These are phyloP conservation scores for Scheffersomyces stipitis DNA, from an alignment of 805 yeast genomes.

Conservation along the genomic window DNA sequence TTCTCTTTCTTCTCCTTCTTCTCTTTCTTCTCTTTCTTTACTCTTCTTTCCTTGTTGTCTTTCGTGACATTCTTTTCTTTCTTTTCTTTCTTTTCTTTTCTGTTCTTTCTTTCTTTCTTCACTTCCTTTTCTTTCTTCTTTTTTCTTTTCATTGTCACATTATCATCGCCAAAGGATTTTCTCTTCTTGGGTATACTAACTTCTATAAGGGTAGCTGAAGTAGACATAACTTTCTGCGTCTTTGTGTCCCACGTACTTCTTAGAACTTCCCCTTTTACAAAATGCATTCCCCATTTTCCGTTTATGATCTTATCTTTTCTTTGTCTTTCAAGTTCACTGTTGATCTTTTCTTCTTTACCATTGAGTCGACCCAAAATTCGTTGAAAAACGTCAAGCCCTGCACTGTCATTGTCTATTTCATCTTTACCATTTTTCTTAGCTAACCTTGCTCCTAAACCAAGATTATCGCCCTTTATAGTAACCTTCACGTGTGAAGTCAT, in stretches of 20 bases:
- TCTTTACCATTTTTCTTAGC: conserved; percentile 56
- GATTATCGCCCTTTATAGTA: conserved; percentile 72
- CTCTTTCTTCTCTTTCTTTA: conserved; percentile 22
- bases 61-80: conserved; percentile 15
- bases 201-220: neutral
- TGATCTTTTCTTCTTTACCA: conserved; percentile 73
- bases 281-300: conserved; percentile 86
- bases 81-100: conserved; percentile 19
- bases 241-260: conserved; percentile 81
- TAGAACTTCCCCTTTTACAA: conserved; percentile 81
- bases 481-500: conserved; percentile 83
- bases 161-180: conserved; percentile 15
- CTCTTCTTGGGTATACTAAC: conserved; percentile 12
- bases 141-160: conserved; percentile 17
- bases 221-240: conserved; percentile 22
- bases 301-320: conserved; percentile 68
- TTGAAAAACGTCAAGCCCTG: conserved; percentile 92
- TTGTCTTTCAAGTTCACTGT: conserved; percentile 65
- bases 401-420: conserved; percentile 78
- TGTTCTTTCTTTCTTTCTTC: conserved; percentile 17
- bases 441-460: conserved; percentile 87
- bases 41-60: conserved; percentile 24
- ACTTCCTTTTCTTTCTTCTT: conserved; percentile 23
- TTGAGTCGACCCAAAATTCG: conserved; percentile 84
- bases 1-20: conserved; percentile 19